Percentiles rank a stretch among this genome's conserved stretches.
Evolutionary conservation across 1,284 basidiomycete genomes (phyloP).

Genomic region (Exobasidium cylindrosporum): DNA sequence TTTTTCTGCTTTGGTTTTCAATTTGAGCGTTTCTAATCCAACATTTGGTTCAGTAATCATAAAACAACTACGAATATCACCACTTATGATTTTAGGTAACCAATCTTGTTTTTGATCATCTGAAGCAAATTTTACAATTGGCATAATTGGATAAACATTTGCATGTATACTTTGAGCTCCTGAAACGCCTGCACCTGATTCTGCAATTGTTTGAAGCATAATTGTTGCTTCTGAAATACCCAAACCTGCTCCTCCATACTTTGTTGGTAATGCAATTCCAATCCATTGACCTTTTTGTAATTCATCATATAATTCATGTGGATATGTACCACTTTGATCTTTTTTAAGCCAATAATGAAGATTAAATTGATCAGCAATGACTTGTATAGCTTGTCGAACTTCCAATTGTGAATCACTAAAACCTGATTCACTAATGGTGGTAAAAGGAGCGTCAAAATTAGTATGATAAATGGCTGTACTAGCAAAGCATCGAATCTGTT

Average conservation of each 20-base stretch:
- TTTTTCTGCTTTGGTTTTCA: slow-evolving; percentile 45
- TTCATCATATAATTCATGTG: slow-evolving; percentile 38
- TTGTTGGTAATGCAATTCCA: slow-evolving; percentile 35
- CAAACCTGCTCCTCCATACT: slow-evolving; percentile 52
- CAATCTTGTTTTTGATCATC: slow-evolving; percentile 41
- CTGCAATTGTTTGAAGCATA: slow-evolving; percentile 57
- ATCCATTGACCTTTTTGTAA: slow-evolving; percentile 29
- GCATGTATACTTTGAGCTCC: slow-evolving; percentile 40
- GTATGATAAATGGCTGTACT: not conserved
- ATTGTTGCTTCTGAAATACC: slow-evolving; percentile 56
- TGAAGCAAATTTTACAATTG: slow-evolving; percentile 38
- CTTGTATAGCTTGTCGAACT: slow-evolving; percentile 27
- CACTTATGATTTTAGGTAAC: slow-evolving; percentile 54
- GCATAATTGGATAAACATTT: slow-evolving; percentile 42
- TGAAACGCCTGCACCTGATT: slow-evolving; percentile 46
- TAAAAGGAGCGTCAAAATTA: slow-evolving; percentile 9
- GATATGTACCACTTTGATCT: slow-evolving; percentile 25
- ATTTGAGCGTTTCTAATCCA: slow-evolving; percentile 52
- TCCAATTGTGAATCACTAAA: slow-evolving; percentile 35
- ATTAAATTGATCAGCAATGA: slow-evolving; percentile 26
- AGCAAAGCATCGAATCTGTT: not conserved
- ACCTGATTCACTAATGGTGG: slow-evolving; percentile 29
- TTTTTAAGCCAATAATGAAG: slow-evolving; percentile 35
- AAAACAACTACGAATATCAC: slow-evolving; percentile 55
- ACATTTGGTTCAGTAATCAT: slow-evolving; percentile 56